phyloP scores from a whole-genome alignment of 1,139 yeast species.

The Maudiozyma humilis region DNA sequence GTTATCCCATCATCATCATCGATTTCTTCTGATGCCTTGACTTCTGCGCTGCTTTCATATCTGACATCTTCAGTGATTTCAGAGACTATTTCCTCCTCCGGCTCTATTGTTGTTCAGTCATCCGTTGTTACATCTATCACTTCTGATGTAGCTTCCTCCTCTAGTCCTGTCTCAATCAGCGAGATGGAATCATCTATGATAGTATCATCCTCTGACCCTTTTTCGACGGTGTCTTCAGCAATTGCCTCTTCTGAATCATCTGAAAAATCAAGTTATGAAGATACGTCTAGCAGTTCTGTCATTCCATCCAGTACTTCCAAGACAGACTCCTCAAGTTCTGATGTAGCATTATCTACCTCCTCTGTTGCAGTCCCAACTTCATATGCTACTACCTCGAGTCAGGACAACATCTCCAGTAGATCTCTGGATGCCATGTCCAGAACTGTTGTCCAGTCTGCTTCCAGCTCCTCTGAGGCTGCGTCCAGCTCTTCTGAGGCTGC shows the following conservation, averaged over 20 bases:
- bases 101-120: background rate
- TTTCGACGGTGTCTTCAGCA: background rate
- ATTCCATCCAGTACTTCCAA: background rate
- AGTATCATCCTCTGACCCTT: background rate
- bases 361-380: no score
- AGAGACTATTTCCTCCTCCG: background rate
- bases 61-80: slow-evolving; percentile 1
- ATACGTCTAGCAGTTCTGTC: no score
- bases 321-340: background rate
- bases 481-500: background rate
- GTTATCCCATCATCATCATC: background rate
- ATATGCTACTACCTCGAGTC: no score
- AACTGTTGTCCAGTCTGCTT: no score
- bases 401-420: no score
- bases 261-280: no score
- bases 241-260: background rate
- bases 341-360: background rate
- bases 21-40: background rate
- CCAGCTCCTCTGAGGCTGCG: background rate
- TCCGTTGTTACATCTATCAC: background rate
- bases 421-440: no score
- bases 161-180: no score
- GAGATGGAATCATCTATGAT: no score
- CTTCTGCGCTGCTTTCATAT: slow-evolving; percentile 1
- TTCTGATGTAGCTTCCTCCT: background rate